Percentiles rank a stretch among this genome's conserved stretches.
phyloP scores from a whole-genome alignment of 805 yeast species.

The Ogataea glucozyma region DNA sequence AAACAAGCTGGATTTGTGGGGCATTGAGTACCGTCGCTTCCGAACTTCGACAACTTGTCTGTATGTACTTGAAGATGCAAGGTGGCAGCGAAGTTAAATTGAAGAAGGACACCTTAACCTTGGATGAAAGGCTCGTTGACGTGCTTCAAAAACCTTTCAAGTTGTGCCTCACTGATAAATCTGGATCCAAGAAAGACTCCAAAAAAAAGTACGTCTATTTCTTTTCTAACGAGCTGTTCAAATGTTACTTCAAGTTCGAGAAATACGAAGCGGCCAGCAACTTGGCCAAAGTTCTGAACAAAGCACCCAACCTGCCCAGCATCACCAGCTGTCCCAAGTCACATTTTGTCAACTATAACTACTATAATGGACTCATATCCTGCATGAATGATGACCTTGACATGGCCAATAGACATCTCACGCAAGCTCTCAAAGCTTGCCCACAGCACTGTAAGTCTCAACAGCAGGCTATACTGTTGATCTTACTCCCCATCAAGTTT shows the following conservation, averaged over 20 bases:
- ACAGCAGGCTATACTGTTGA: slow-evolving; percentile 50
- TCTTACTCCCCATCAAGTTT: slow-evolving; percentile 65
- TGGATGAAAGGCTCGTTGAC: slow-evolving; percentile 32
- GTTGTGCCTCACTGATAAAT: slow-evolving; percentile 75
- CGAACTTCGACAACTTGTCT: slow-evolving; percentile 21
- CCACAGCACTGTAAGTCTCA: slow-evolving; percentile 32
- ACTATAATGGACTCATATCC: slow-evolving; percentile 66
- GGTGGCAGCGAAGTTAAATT: slow-evolving; percentile 5
- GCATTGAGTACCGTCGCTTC: slow-evolving; percentile 22
- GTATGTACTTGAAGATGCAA: slow-evolving; percentile 21
- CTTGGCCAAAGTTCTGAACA: slow-evolving; percentile 65
- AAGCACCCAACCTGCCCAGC: slow-evolving; percentile 57
- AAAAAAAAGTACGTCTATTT: slow-evolving; percentile 68
- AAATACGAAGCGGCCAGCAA: slow-evolving; percentile 75
- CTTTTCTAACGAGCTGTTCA: slow-evolving; percentile 68
- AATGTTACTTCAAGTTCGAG: slow-evolving; percentile 63
- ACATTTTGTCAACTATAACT: slow-evolving; percentile 62
- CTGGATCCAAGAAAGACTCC: slow-evolving; percentile 46
- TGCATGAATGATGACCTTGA: slow-evolving; percentile 63
- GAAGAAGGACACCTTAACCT: slow-evolving; percentile 15
- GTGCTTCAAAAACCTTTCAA: slow-evolving; percentile 70
- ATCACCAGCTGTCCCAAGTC: slow-evolving; percentile 44
- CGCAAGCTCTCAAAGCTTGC: slow-evolving; percentile 46
- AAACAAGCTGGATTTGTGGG: slow-evolving; percentile 23
- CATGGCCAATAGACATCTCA: slow-evolving; percentile 51